A percentile compares a stretch with the other conserved stretches of the same genome.
These are phyloP conservation scores for Glomus cerebriforme DNA, from an alignment of 192 early-diverging fungal genomes.

Conservation along the genomic window DNA sequence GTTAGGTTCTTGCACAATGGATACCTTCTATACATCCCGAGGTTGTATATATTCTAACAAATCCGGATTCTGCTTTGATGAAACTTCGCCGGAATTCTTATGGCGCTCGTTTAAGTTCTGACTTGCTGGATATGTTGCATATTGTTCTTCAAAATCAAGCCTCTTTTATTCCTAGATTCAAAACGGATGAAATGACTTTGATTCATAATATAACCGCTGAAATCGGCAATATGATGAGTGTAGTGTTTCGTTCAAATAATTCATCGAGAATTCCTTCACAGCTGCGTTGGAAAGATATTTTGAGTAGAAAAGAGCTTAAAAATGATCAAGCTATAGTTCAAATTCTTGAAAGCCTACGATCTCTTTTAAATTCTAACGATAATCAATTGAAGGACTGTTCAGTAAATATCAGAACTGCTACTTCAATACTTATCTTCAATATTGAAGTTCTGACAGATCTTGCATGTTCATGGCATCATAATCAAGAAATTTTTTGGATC, in stretches of 20 bases:
- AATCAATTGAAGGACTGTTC: neutral
- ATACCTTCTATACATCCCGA: conserved; percentile 23
- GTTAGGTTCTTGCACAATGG: conserved; percentile 16
- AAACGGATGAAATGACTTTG: neutral
- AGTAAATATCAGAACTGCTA: conserved; percentile 4
- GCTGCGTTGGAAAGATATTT: neutral
- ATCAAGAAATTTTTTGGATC: conserved; percentile 25
- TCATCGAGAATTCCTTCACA: neutral
- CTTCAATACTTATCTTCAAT: conserved; percentile 20
- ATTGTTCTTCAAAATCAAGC: conserved; percentile 15
- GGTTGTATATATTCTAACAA: conserved; percentile 1
- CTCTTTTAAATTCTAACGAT: conserved; percentile 2
- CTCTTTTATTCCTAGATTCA: neutral
- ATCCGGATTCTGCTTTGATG: conserved; percentile 27
- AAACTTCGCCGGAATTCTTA: conserved; percentile 12
- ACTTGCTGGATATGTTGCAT: conserved; percentile 23
- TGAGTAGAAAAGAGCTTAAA: neutral
- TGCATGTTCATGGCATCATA: neutral
- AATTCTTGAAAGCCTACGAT: neutral
- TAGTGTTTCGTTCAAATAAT: neutral
- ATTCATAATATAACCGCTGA: conserved; percentile 5
- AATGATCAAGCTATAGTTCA: neutral
- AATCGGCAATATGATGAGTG: neutral
- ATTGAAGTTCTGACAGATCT: conserved; percentile 12
- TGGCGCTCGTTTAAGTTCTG: conserved; percentile 8